These are phyloP conservation scores for Leccinum pachyderme DNA, from an alignment of 1,284 basidiomycete species.

Conservation along the genomic window DNA sequence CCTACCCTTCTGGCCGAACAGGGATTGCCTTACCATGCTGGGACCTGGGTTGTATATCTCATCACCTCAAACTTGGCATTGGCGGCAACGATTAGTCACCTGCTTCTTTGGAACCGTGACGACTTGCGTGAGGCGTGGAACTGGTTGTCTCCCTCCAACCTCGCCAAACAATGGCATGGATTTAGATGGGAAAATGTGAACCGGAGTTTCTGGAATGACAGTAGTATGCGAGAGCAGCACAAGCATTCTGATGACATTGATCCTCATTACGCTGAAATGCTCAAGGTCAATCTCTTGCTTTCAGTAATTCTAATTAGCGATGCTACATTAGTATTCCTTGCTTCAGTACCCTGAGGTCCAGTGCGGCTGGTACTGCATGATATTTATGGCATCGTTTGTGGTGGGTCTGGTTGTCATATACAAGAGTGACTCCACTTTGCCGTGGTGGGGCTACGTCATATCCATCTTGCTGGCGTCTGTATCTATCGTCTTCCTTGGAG, in stretches of 20 bases:
- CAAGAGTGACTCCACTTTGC: constrained; percentile 48
- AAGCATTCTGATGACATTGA: constrained; percentile 38
- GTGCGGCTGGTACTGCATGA: constrained; percentile 45
- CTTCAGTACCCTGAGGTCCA: constrained; percentile 46
- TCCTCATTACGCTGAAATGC: constrained; percentile 54
- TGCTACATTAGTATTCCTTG: neutral
- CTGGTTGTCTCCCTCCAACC: constrained; percentile 37
- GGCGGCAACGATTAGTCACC: constrained; percentile 49
- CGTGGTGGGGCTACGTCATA: constrained; percentile 47
- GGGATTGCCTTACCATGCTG: constrained; percentile 37
- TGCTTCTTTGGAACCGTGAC: constrained; percentile 49
- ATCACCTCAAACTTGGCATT: constrained; percentile 35
- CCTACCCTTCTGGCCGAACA: constrained; percentile 41
- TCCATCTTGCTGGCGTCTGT: constrained; percentile 40
- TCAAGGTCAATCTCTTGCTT: constrained; percentile 36
- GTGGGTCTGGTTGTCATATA: constrained; percentile 47
- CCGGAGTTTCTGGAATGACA: constrained; percentile 45
- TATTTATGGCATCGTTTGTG: constrained; percentile 38
- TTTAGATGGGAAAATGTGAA: constrained; percentile 32
- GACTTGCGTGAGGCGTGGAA: constrained; percentile 44
- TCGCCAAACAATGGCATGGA: constrained; percentile 26
- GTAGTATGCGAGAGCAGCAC: constrained; percentile 35
- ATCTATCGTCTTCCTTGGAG: constrained; percentile 47
- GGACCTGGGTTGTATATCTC: constrained; percentile 42
- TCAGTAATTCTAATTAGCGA: neutral